Base-by-base conservation (phyloP, 768 basidiomycete species). In the Coprinopsis marcescibilis region DNA sequence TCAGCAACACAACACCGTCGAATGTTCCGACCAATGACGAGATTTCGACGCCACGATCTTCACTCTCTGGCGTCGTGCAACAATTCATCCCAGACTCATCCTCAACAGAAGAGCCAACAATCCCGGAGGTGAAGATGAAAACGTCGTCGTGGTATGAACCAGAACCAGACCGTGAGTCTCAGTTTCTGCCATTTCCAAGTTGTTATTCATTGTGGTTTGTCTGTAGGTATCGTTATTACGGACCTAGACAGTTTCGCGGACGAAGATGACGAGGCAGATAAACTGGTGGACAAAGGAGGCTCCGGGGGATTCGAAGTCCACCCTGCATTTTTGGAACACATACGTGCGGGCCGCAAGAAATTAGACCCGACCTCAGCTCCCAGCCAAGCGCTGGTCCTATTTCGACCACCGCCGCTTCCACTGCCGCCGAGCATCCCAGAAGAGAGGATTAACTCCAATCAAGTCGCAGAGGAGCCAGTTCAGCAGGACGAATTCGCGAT, bases 111-210 rank as follows among this genome's bases (percentile, higher is more conserved):
- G 76, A 77, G 43, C 62, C 64, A 0, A 43, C 54, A 14, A 55
- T 66, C 7, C 73, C 66, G 15, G 84, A 87, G 45, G 67, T 80
- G 2, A 75, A 71, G 37, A 89, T 89, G 85, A 79, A 77, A 50
- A 55, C 60, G 7, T 70, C 70, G 7, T 76, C 80, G 24, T 84
- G 81, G 80, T 84, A 81, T 56, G 83, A 83, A 58, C 72, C 77
- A 3, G 85, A 84, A 57, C 80, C 76, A 52, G 77, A 84, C 58
- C 68, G 86, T 88, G 62, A 55, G 81, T 72, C 25, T 43, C 27
- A 26, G 52, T 25, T 20, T 52, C 29, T 42, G 21, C 32, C 29
- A 23, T 43, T 21, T 25, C 17, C 15, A 19, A 17, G n/a, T n/a
- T 49, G 35, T 46, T 34, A 21, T 25, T 45, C n/a, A 7, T 33